Conservation (phyloP, 257 asterid genomes). For the Perilla frutescens region DNA sequence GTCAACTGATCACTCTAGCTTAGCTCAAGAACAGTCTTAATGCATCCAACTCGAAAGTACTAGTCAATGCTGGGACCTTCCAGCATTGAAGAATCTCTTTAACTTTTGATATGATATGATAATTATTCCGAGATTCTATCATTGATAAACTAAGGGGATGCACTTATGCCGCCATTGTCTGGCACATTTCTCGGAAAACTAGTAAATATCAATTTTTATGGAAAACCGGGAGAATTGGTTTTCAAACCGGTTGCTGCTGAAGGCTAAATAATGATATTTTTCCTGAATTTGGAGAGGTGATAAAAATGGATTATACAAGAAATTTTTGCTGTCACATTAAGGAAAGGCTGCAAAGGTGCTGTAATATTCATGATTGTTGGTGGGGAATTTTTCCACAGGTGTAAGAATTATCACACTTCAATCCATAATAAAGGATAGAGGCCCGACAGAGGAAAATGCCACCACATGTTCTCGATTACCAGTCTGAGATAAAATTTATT, state of each 20-base stretch:
- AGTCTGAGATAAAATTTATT: not conserved
- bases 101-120: not conserved
- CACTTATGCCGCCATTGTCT: not conserved
- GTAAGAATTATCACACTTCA: conserved; percentile 2
- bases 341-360: not conserved
- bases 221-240: not conserved
- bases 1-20: conserved; percentile 3
- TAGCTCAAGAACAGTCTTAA: conserved; percentile 8
- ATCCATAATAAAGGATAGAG: not conserved
- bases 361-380: not conserved
- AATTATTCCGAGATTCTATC: not conserved
- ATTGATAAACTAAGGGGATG: not conserved
- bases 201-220: not conserved
- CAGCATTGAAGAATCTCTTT: not conserved
- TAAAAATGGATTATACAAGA: not conserved
- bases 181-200: not conserved
- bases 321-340: not conserved
- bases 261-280: not conserved
- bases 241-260: not conserved
- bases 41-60: not conserved
- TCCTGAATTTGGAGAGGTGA: conserved; percentile 10
- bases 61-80: not conserved
- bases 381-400: not conserved
- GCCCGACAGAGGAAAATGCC: not conserved
- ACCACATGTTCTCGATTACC: not conserved